A percentile compares a stretch with the other conserved stretches of the same genome.
Evolutionary conservation across 805 yeast genomes (phyloP).

Genomic region (Metahyphopichia silvanorum): DNA sequence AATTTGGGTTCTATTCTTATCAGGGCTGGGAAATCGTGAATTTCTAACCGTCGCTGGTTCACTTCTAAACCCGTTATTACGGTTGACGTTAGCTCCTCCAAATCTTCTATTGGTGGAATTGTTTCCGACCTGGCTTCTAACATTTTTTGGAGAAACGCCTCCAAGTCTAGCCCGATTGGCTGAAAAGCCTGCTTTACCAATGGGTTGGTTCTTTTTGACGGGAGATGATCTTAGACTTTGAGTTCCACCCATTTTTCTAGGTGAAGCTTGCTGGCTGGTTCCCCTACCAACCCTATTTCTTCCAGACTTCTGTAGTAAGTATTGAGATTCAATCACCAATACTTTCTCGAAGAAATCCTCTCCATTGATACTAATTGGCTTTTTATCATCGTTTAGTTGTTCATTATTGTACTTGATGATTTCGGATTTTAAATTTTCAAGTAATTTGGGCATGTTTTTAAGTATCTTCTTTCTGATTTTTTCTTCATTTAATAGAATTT

Average conservation of each 20-base stretch:
- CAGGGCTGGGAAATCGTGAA: neutral
- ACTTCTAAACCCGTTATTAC: neutral
- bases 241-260: slow-evolving; percentile 1
- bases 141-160: neutral
- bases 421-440: slow-evolving; percentile 47
- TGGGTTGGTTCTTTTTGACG: neutral
- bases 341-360: slow-evolving; percentile 43
- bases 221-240: slow-evolving; percentile 2
- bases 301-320: slow-evolving; percentile 3
- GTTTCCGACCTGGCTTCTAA: neutral
- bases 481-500: slow-evolving; percentile 77
- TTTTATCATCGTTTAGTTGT: slow-evolving; percentile 14
- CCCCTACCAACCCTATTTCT: slow-evolving; percentile 2
- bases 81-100: neutral
- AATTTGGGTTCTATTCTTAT: slow-evolving; percentile 1
- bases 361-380: slow-evolving; percentile 41
- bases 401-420: slow-evolving; percentile 47
- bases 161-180: no score
- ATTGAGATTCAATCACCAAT: slow-evolving; percentile 27
- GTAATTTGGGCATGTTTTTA: slow-evolving; percentile 64
- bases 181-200: neutral
- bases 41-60: slow-evolving; percentile 1
- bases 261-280: slow-evolving; percentile 1
- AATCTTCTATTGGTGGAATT: slow-evolving; percentile 9
- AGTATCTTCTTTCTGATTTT: slow-evolving; percentile 63